phyloP scores from a whole-genome alignment of 495 filamentous ascomycete genomes.

The Aeminium ludgeri region DNA sequence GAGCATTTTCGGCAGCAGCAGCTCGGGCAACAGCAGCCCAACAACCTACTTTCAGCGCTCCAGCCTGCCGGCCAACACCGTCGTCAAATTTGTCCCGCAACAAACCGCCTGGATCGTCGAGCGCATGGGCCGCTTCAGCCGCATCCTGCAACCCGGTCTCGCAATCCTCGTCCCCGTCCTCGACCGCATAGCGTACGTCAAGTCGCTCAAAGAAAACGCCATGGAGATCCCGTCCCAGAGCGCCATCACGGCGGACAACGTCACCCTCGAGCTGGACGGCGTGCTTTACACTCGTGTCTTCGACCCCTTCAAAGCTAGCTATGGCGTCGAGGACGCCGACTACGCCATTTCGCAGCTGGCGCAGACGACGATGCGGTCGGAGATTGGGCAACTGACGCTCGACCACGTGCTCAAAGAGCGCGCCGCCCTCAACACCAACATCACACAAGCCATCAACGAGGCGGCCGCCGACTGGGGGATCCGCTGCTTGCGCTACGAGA shows the following conservation, averaged over 20 bases:
- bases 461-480: constrained; percentile 94
- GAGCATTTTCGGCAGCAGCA: constrained; percentile 16
- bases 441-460: constrained; percentile 95
- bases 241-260: constrained; percentile 96
- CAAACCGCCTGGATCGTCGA: constrained; percentile 99
- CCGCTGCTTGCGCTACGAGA: constrained; percentile 90
- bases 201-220: constrained; percentile 86
- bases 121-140: constrained; percentile 92
- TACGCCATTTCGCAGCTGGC: constrained; percentile 97
- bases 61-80: constrained; percentile 72
- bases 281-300: constrained; percentile 90
- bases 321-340: constrained; percentile 95
- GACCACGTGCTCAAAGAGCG: constrained; percentile 97
- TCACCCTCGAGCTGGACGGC: constrained; percentile 89
- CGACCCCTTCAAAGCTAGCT: constrained; percentile 95
- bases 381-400: constrained; percentile 89
- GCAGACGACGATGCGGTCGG: constrained; percentile 95
- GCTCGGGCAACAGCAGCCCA: constrained; percentile 13
- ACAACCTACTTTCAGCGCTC: constrained; percentile 40
- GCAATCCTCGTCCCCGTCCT: constrained; percentile 80
- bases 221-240: constrained; percentile 93
- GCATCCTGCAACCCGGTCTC: constrained; percentile 79
- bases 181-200: constrained; percentile 95
- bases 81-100: constrained; percentile 93
- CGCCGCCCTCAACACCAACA: constrained; percentile 86